Percentiles rank a stretch among this genome's conserved stretches.
Evolutionary conservation across 306 rosid genomes (phyloP).

Genomic region (Cucumis cinereus): DNA sequence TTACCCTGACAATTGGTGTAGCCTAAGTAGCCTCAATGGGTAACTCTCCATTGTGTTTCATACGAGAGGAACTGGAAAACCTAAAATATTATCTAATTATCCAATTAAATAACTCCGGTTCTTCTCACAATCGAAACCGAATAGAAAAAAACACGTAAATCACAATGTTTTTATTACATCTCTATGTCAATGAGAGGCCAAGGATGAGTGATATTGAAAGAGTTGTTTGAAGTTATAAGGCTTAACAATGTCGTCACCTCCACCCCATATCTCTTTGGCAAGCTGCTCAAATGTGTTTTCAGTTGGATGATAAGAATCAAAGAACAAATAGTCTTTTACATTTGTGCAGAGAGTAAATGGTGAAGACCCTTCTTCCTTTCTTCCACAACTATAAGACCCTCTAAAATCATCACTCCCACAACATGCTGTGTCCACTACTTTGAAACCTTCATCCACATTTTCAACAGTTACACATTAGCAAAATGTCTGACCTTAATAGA

Average conservation of each 20-base stretch:
- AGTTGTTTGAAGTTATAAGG: conserved; percentile 21
- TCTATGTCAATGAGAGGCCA: neutral
- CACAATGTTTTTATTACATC: too few species aligned
- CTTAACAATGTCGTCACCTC: conserved; percentile 6
- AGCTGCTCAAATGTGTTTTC: conserved; percentile 21
- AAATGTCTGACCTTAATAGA: too few species aligned
- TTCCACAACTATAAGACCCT: conserved; percentile 38
- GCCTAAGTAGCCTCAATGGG: too few species aligned
- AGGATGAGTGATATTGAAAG: neutral
- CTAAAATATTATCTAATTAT: too few species aligned
- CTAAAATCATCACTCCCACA: conserved; percentile 41
- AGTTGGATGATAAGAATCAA: conserved; percentile 34
- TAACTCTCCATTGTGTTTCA: too few species aligned
- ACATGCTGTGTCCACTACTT: conserved; percentile 30
- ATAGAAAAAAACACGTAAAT: too few species aligned
- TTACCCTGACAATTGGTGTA: too few species aligned
- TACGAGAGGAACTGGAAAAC: too few species aligned
- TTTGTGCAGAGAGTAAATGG: conserved; percentile 17
- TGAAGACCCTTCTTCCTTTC: conserved; percentile 16
- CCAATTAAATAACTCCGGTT: too few species aligned
- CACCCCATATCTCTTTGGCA: conserved; percentile 23
- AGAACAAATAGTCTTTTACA: conserved; percentile 21
- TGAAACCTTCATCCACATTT: conserved; percentile 20
- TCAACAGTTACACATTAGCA: too few species aligned
- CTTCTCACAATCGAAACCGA: too few species aligned